Base-by-base conservation (phyloP, 2,329 filamentous ascomycete genomes). In the Exophiala spinifera region DNA sequence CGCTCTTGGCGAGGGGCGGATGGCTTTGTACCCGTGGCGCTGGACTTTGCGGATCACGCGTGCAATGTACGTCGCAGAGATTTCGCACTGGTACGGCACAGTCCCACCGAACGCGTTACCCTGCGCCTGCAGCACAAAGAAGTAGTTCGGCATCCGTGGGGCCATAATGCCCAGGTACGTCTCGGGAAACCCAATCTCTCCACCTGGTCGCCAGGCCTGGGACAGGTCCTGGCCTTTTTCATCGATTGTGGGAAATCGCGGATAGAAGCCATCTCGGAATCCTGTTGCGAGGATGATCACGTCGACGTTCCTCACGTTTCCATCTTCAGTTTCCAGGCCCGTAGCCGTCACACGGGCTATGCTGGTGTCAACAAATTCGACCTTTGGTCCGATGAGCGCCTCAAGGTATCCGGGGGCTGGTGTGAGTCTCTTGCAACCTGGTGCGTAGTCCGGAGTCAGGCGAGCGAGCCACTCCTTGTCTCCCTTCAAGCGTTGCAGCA, bases 151-250 rank as follows among this genome's bases (percentile, higher is more conserved):
- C 43, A 67, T 28, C 3, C 19, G 13, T 40, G 70, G 66, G 0
- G 64, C 66, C 1, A 67, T 66, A 13, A 70, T 23, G 2, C 66
- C 66, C 6, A 72, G 51, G 42, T 72, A 71, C 1, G 63, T 68
- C 49, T 68, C 69, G 1, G 68, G 67, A 33, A 21, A 51, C 21
- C 48, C 48, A 5, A 44, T 43, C 23, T 13, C 11, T 6, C 48
- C 48, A 0, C 61, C 64, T 8, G 64, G 53, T 15, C 65, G 59
- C 68, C 68, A 71, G 28, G 2, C 4, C 28, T 31, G 4, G 7
- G 5, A 8, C 28, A 31, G 10, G 10, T 31, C 28, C 4, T 11
- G 28, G 28, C 28, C 28, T 2, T 31, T 11, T 31, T 31, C 10
- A 2, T 11, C 28, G 7, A 31, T 31, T 2, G 28, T 31, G 2